These are phyloP conservation scores for Suillus bovinus DNA, from an alignment of 768 basidiomycete species.

Conservation along the genomic window DNA sequence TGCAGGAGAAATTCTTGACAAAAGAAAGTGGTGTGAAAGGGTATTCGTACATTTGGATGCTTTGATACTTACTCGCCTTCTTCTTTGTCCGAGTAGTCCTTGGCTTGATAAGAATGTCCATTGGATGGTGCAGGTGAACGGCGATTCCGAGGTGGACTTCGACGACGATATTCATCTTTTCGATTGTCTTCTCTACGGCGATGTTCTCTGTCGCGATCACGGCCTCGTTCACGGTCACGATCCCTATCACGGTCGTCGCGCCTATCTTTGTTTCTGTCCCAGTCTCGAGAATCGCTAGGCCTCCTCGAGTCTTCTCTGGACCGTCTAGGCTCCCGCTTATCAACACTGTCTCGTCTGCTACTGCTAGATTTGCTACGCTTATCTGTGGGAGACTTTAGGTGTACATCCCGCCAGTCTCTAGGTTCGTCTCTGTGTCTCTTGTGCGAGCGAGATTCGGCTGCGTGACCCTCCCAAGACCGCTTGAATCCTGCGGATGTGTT, in stretches of 20 bases:
- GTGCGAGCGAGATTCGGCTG: slow-evolving; percentile 36
- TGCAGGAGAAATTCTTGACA: slow-evolving; percentile 64
- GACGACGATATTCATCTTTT: slow-evolving; percentile 30
- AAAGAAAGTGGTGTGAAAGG: slow-evolving; percentile 15
- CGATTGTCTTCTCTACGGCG: slow-evolving; percentile 32
- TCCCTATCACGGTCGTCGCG: slow-evolving; percentile 27
- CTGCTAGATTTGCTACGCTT: slow-evolving; percentile 24
- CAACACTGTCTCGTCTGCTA: slow-evolving; percentile 37
- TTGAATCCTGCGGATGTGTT: slow-evolving; percentile 83
- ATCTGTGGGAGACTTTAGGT: slow-evolving; percentile 43
- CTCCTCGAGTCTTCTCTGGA: slow-evolving; percentile 40
- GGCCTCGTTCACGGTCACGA: slow-evolving; percentile 30
- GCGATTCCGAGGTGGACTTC: slow-evolving; percentile 17
- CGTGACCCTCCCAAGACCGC: slow-evolving; percentile 71
- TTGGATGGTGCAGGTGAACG: slow-evolving; percentile 17
- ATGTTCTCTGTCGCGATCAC: slow-evolving; percentile 24
- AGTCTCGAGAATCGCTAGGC: slow-evolving; percentile 29
- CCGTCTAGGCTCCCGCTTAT: slow-evolving; percentile 41
- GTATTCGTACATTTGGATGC: not conserved
- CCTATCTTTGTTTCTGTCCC: slow-evolving; percentile 24
- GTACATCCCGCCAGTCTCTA: slow-evolving; percentile 71
- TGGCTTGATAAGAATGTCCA: slow-evolving; percentile 23
- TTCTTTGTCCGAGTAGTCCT: slow-evolving; percentile 65
- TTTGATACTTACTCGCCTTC: slow-evolving; percentile 87
- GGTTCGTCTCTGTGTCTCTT: slow-evolving; percentile 60